Evolutionary conservation across 495 filamentous ascomycete species (phyloP).

Genomic region (Geopyxis carbonaria): DNA sequence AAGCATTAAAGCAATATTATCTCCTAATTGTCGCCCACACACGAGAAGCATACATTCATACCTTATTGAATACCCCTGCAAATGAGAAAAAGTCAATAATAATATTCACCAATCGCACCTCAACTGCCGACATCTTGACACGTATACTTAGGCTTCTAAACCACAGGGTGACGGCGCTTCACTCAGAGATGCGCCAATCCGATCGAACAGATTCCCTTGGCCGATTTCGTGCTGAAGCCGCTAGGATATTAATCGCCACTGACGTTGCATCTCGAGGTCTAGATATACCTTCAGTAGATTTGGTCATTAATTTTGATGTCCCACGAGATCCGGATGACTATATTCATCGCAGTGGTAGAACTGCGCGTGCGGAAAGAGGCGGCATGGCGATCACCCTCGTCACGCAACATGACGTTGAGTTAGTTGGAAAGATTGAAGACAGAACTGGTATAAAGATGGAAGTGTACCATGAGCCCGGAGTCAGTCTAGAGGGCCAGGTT

Average conservation of each 20-base stretch:
- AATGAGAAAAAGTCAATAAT: constrained; percentile 63
- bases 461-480: constrained; percentile 66
- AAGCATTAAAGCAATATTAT: constrained; percentile 67
- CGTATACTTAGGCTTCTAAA: constrained; percentile 67
- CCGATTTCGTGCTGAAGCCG: constrained; percentile 79
- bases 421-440: constrained; percentile 73
- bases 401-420: constrained; percentile 75
- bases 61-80: constrained; percentile 60
- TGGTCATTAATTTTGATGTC: constrained; percentile 91
- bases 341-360: constrained; percentile 89
- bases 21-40: constrained; percentile 74
- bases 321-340: constrained; percentile 94
- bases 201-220: constrained; percentile 74
- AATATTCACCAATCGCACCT: constrained; percentile 87
- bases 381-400: constrained; percentile 79
- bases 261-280: constrained; percentile 93
- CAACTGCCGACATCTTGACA: constrained; percentile 74
- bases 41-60: constrained; percentile 84
- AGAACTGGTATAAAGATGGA: constrained; percentile 67
- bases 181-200: constrained; percentile 66
- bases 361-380: constrained; percentile 68
- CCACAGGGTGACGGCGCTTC: constrained; percentile 79
- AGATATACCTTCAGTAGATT: constrained; percentile 78
- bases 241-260: constrained; percentile 79
- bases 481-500: constrained; percentile 76